Base-by-base conservation (phyloP, 2,329 filamentous ascomycete species). In the Hypocreales sp. region DNA sequence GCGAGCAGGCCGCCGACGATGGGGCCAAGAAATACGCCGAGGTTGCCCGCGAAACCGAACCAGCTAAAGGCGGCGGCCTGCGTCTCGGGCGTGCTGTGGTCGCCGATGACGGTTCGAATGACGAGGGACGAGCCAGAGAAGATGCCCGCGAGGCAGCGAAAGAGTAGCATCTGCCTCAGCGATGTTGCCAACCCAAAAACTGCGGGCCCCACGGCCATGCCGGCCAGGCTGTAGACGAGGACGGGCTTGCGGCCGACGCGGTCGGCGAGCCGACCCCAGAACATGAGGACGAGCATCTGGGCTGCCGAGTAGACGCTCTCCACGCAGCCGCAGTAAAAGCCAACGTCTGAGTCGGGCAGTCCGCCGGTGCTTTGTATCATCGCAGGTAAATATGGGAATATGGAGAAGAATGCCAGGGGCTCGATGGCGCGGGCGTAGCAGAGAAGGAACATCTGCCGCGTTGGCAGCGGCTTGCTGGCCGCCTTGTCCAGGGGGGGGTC, bases 371-470 rank as follows among this genome's bases (percentile, higher is more conserved):
- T 59, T 47, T 68, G 58, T 20, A 81, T 72, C 80, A 87, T 87
- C 43, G 76, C 60, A 41, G 74, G 81, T 50, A 90, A 67, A 51
- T 79, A 87, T 1, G 80, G 78, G 40, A 87, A 79, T 46, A 87
- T 82, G 45, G 64, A 72, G 56, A 86, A 87, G 56, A 82, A 87
- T n/a, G 79, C 77, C 22, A 86, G 64, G 1, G 81, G 79, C 42
- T 87, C 81, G 24, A 81, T 59, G 15, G 80, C 45, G 5, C 79
- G 70, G 2, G 74, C 72, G 45, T 73, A 79, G 56, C 80, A 87
- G 9, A 90, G 67, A 8, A 79, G 50, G 18, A 77, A 48, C 28
- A 90, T 72, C 46, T 87, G 81, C n/a, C 46, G 28, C 34, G 55
- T 59, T n/a, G 72, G 50, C 8, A 79, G 45, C 1, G 66, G 61